Evolutionary conservation across 2,329 filamentous ascomycete genomes (phyloP).

Genomic region (Colletotrichum spaethianum): DNA sequence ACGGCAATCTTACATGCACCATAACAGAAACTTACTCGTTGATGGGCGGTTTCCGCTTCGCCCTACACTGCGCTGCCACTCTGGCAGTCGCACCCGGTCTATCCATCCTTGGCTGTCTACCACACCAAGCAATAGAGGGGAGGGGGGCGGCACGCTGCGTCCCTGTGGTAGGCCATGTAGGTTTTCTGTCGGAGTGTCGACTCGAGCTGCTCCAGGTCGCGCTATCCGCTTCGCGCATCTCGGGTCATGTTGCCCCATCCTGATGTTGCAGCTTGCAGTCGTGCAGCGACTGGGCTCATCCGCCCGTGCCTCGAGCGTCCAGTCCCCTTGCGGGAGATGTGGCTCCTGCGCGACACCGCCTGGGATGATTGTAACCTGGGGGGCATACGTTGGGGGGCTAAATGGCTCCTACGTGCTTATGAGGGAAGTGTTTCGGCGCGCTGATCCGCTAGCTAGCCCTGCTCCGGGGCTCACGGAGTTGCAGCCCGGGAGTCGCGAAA

Average conservation of each 20-base stretch:
- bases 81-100: constrained; percentile 17
- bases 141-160: neutral
- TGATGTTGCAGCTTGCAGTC: constrained; percentile 1
- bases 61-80: constrained; percentile 5
- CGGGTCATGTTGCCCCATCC: constrained; percentile 1
- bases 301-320: neutral
- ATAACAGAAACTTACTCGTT: neutral
- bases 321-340: neutral
- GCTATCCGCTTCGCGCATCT: neutral
- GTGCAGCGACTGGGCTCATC: neutral
- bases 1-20: neutral
- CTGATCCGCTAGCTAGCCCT: constrained; percentile 34
- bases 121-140: neutral
- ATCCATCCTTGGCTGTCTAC: neutral
- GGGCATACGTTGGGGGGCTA: neutral
- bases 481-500: constrained; percentile 29
- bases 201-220: neutral
- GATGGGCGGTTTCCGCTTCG: constrained; percentile 5
- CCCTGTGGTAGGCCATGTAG: neutral
- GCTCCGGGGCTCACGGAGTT: constrained; percentile 33
- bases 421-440: constrained; percentile 33
- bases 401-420: constrained; percentile 21
- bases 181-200: constrained; percentile 18
- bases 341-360: neutral
- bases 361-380: neutral